Evolutionary conservation across 2,329 filamentous ascomycete genomes (phyloP), one percentile per base, ranked within the genome.

Genomic region (Chaetomiaceae sp.): DNA sequence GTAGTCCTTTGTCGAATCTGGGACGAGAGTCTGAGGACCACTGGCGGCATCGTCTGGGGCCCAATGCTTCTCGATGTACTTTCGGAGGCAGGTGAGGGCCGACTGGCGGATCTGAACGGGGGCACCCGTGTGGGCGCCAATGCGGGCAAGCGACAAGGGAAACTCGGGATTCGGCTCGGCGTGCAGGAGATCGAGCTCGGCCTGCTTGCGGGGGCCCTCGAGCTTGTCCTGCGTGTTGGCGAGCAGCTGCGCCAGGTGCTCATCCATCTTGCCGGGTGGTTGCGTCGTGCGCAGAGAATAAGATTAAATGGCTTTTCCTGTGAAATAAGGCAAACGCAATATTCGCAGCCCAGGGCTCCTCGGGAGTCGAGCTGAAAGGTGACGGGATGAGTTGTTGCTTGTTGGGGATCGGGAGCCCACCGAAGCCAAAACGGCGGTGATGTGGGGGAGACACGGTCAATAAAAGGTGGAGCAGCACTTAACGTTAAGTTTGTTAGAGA

Each of bases 231-330:
- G 90, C 46, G 91, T 95, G 72, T 91, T 89, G 65, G 87, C 83
- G 60, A 99, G 85, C 69, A 97, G 81, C 71, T 86, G 85, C 64
- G 94, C 85, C 71, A 99, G 83, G 77, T 95, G 86, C 74, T 95
- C 87, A 81, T 96, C 91, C 91, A 96, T 96, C 65, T 66, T 73
- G 67, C n/a, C 4, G 40, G 39, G 6, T 36, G 22, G 20, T 37
- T 29, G 34, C 34, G 34, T 37, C n/a, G 39, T 23, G 37, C n/a
- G 20, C 9, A 12, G 22, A 6, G 8, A 8, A 12, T 2, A 6
- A 17, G 20, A 12, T 22, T 15, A 4, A 8, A n/a, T 5, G 19
- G 33, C 25, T n/a, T 36, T 29, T 5, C 17, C 23, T 11, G 25
- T n/a, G 40, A 7, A 29, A 19, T 25, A 17, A 20, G 7, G 34